Evolutionary conservation across 495 filamentous ascomycete genomes (phyloP).

Genomic region (Pseudevernia furfuracea): DNA sequence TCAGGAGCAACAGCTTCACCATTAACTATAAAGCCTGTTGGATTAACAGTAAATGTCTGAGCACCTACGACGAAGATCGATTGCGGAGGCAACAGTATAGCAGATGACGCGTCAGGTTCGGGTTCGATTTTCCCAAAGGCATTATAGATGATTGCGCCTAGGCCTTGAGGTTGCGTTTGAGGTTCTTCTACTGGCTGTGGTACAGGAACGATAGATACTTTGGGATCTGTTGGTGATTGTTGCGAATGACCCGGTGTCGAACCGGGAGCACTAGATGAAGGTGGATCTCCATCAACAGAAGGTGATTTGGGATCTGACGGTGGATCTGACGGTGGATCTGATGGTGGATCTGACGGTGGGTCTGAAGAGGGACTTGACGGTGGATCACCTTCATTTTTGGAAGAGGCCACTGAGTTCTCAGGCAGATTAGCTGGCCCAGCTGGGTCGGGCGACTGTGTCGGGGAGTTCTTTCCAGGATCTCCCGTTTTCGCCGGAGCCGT

Average conservation of each 20-base stretch:
- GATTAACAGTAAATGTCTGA: constrained; percentile 14
- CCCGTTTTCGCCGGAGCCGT: background rate
- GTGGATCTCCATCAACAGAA: background rate
- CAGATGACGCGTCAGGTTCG: constrained; percentile 2
- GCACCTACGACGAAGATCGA: constrained; percentile 7
- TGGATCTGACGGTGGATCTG: background rate
- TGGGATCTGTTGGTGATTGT: background rate
- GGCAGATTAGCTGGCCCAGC: background rate
- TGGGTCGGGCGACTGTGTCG: background rate
- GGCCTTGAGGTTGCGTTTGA: background rate
- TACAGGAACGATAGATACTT: background rate
- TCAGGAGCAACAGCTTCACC: constrained; percentile 16
- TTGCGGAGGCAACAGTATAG: constrained; percentile 1
- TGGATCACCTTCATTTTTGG: background rate
- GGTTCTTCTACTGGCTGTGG: background rate
- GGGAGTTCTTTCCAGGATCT: background rate
- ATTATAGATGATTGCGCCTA: constrained; percentile 12
- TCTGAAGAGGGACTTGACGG: background rate
- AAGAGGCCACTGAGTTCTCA: background rate
- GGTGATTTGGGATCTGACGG: background rate
- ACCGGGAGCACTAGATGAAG: background rate
- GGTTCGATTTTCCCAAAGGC: background rate
- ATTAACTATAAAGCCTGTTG: constrained; percentile 7
- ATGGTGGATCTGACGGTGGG: background rate
- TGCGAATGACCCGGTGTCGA: background rate